Percentiles rank a stretch among this genome's conserved stretches.
phyloP scores from a whole-genome alignment of 139 green algal species.

The Chlamydomonas sp. region DNA sequence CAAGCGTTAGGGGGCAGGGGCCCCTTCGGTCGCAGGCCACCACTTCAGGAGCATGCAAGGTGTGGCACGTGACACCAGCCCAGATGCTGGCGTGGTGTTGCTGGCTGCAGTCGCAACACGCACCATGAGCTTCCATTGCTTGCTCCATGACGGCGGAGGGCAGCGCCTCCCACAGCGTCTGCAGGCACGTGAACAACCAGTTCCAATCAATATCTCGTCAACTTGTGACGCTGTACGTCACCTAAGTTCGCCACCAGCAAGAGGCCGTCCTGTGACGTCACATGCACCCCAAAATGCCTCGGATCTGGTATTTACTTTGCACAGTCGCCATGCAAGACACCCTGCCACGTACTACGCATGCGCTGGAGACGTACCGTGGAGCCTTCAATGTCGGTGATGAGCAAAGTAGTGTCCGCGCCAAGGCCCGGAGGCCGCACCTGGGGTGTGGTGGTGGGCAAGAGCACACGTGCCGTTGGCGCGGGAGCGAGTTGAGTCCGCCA shows the following conservation, averaged over 20 bases:
- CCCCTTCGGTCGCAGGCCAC: not conserved
- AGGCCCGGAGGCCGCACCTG: constrained; percentile 27
- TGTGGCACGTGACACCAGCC: not conserved
- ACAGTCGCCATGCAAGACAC: not conserved
- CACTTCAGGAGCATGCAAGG: not conserved
- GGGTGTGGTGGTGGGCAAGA: not conserved
- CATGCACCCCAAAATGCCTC: not conserved
- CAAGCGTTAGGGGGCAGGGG: not conserved
- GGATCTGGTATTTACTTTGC: not conserved
- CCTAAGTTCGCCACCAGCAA: too few species aligned
- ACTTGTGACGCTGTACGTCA: too few species aligned
- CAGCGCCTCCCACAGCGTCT: constrained; percentile 37
- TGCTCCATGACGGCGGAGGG: constrained; percentile 21
- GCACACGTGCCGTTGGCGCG: not conserved
- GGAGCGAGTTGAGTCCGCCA: not conserved
- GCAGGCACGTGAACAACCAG: not conserved
- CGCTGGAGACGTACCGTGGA: not conserved
- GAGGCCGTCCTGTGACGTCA: not conserved
- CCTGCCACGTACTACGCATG: not conserved
- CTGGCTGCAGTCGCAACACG: not conserved
- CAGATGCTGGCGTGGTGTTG: not conserved
- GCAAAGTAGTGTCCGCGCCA: constrained; percentile 12
- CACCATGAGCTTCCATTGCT: constrained; percentile 30
- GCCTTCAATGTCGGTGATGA: constrained; percentile 24
- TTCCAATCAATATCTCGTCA: not conserved